Base-by-base conservation (phyloP, 345 rosid species). In the Citrus unshiu region DNA sequence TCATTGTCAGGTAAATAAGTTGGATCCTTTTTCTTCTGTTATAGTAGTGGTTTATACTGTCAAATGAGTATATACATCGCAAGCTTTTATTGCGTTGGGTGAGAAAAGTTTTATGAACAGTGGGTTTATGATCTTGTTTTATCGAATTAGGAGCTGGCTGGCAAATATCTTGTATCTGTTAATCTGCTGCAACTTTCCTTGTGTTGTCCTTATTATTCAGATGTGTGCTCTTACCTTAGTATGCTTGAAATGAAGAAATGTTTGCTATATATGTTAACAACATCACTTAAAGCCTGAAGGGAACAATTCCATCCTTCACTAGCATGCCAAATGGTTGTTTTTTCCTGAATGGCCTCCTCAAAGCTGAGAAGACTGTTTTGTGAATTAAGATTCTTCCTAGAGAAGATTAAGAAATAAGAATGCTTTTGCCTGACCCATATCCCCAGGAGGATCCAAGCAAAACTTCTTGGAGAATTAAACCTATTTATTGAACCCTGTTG, bases 1-100 rank as follows among this genome's bases (percentile, higher is more conserved):
- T 73, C 99, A 96, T 78, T 94, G 91, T 83, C 99, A 92, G 90
- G 99, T 93, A 24, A 58, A 74, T 79, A 54, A 40, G 56, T 27
- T 73, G 72, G 43, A 6, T 68, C 19, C 56, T 27, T 43, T 65
- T 58, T n/a, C 29, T 35, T 18, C 27, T 18, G 21, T 5, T n/a
- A n/a, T 39, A 7, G 34, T 77, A 74, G n/a, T 13, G 34, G 29
- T 51, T 46, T 10, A 14, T 66, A 30, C 60, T 14, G 16, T 18
- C 8, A 56, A 67, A 22, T 69, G 21, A 43, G 39, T 54, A 40
- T 54, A 27, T 25, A 35, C 32, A 21, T 37, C 39, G 62, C 79
- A 74, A 77, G 70, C 71, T 65, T 79, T 59, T 84, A 79, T 77
- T 76, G 24, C 81, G 67, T 37, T 37, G 40, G 40, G 9, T 69